Evolutionary conservation across 1,139 yeast species (phyloP), one percentile per base, ranked within the genome.

Genomic region (Candida tropicalis): DNA sequence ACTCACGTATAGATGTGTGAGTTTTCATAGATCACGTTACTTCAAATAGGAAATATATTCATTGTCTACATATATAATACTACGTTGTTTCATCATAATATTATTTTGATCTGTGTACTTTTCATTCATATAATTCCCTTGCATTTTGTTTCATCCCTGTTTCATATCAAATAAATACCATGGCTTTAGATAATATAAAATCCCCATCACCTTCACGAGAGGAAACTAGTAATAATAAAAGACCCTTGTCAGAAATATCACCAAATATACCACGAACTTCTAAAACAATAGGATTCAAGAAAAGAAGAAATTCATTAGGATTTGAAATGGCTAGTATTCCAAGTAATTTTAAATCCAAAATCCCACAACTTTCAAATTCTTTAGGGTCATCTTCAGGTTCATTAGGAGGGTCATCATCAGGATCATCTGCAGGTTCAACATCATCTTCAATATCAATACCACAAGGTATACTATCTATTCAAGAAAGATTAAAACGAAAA

Each of bases 381-480:
- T 12, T 25, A 13, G 34, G n/a, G 15, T 39, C 37, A 18, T 24
- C 39, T 15, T 33, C 43, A 16, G 17, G 38, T 13, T 38, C 46
- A 24, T 35, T 13, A 20, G 6, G 9, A 20, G 4, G 23, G 5
- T 31, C 22, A 20, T 18, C 28, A 35, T 42, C 27, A 25, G 29
- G 8, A 16, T 36, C 20, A 11, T 12, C 28, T 9, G 22, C 17
- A 18, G 22, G 31, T 27, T 41, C 26, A 27, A 15, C 15, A 38
- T 40, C 27, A 16, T 22, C 37, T 9, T 34, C 17, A 23, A 23
- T 29, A 33, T 41, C 26, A 23, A 18, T 18, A 37, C 41, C 41
- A 13, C 35, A 41, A 26, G 51, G 51, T 27, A 44, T 48, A 5
- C 16, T 49, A 23, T 43, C 52, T 3, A 46, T 49, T 20, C 45